Evolutionary conservation across 2,329 filamentous ascomycete genomes (phyloP), one percentile per base, ranked within the genome.

Genomic region (Talaromyces sp.): DNA sequence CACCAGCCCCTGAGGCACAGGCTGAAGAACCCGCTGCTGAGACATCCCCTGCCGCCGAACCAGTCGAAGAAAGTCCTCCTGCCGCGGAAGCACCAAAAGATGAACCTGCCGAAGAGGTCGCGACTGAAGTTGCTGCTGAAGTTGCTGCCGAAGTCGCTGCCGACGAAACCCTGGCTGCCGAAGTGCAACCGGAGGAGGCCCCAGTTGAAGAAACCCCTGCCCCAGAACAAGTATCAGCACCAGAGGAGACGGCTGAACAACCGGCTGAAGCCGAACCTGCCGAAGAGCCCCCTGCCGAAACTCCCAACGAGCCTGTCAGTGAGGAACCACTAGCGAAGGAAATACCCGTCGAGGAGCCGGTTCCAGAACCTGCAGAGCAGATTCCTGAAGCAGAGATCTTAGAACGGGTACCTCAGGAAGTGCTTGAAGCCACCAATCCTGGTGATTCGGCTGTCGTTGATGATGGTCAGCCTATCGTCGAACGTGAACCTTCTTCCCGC

Each of bases 401-500:
- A 50, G 61, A 56, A 40, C 45, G 43, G 25, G 57, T 33, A 33
- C 45, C 53, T 54, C 57, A 59, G 55, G 60, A 40, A 6, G 28
- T 21, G 19, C 17, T 17, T 8, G 57, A 57, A 35, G 40, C 56
- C 35, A 40, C 19, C 17, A 37, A n/a, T 22, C 31, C 28, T 11
- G 56, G 55, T 25, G 61, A 61, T 19, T 53, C 37, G 35, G 52
- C 60, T 28, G 19, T 58, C 4, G 58, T 62, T 45, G 64, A 62
- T 25, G 62, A 61, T 21, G 57, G 53, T 25, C 43, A 58, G 36
- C 56, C 37, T 21, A 25, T 41, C 28, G 45, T 54, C 36, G 57
- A 59, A 9, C 45, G 36, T 54, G 62, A 65, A 31, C 60, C 56
- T 17, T 61, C 66, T 13, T 9, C 33, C 3, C 66, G 66, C 33